Percentiles rank a stretch among this genome's conserved stretches.
phyloP scores from a whole-genome alignment of 2,329 filamentous ascomycete species.

The Blastomyces silverae region DNA sequence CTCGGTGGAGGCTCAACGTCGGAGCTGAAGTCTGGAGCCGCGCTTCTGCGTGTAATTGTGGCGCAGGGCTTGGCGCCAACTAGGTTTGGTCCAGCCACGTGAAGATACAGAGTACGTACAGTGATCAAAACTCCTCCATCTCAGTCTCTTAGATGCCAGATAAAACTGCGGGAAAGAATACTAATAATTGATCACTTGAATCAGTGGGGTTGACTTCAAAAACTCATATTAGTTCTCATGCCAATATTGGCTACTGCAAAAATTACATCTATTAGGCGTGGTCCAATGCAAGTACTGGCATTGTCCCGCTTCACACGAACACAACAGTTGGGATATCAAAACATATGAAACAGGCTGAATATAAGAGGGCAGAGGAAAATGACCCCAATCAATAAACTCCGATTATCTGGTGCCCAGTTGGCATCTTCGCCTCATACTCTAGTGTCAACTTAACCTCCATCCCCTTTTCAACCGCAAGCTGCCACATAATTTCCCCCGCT shows the following conservation, averaged over 20 bases:
- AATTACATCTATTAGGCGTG: not conserved
- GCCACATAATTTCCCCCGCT: constrained; percentile 54
- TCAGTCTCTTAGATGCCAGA: too few relatives aligned
- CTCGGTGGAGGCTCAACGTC: not conserved
- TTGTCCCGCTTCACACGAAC: not conserved
- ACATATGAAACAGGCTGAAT: not conserved
- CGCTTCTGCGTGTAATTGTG: not conserved
- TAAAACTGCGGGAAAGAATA: too few relatives aligned
- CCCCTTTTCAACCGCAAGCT: constrained; percentile 53
- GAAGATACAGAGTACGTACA: too few relatives aligned
- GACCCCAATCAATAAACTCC: constrained; percentile 11
- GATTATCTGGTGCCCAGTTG: constrained; percentile 30
- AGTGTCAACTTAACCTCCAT: constrained; percentile 52
- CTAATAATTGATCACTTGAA: too few relatives aligned
- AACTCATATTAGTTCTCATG: not conserved
- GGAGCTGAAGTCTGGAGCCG: not conserved
- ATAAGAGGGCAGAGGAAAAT: not conserved
- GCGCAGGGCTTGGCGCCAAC: not conserved
- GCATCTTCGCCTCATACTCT: constrained; percentile 56
- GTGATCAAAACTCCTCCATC: too few relatives aligned
- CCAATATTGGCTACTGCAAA: not conserved
- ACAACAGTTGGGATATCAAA: not conserved
- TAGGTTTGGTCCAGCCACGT: not conserved
- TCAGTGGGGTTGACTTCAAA: not conserved
- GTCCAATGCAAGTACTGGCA: too few relatives aligned